Conservation (phyloP, 2,329 filamentous ascomycete species). For the Dothistroma pini region DNA sequence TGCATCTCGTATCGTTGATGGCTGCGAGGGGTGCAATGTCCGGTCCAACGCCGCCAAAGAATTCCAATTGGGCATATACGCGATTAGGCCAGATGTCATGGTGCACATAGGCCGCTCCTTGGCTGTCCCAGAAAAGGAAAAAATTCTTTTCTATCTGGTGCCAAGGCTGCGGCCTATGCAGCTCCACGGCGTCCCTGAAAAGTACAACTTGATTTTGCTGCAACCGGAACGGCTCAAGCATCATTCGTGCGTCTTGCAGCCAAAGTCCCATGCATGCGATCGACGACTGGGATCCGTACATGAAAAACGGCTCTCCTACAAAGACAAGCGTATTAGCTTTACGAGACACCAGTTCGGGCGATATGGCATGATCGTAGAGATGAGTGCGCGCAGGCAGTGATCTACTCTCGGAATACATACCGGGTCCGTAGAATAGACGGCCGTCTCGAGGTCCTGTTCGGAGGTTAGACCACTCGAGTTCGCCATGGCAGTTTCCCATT, state of each 20-base stretch:
- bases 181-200: slow-evolving; percentile 48
- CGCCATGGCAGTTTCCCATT: slow-evolving; percentile 45
- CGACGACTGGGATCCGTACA: slow-evolving; percentile 55
- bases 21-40: slow-evolving; percentile 44
- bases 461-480: slow-evolving; percentile 43
- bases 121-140: slow-evolving; percentile 58
- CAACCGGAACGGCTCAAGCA: slow-evolving; percentile 39
- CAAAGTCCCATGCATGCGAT: slow-evolving; percentile 57
- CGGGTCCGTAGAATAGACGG: slow-evolving; percentile 54
- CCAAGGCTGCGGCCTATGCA: slow-evolving; percentile 49
- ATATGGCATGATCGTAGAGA: not conserved
- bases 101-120: slow-evolving; percentile 49
- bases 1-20: slow-evolving; percentile 45
- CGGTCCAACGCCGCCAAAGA: slow-evolving; percentile 46
- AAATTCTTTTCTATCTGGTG: slow-evolving; percentile 57
- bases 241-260: slow-evolving; percentile 52
- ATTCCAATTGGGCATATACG: slow-evolving; percentile 46
- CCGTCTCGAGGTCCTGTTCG: slow-evolving; percentile 57
- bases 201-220: slow-evolving; percentile 25
- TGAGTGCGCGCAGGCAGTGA: not conserved
- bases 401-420: not conserved
- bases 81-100: slow-evolving; percentile 53
- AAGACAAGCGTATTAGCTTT: not conserved
- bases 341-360: not conserved
- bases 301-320: slow-evolving; percentile 42